Percentiles rank a stretch among this genome's conserved stretches.
These are phyloP conservation scores for Gossypium schwendimanii DNA, from an alignment of 441 rosid genomes.

Conservation along the genomic window DNA sequence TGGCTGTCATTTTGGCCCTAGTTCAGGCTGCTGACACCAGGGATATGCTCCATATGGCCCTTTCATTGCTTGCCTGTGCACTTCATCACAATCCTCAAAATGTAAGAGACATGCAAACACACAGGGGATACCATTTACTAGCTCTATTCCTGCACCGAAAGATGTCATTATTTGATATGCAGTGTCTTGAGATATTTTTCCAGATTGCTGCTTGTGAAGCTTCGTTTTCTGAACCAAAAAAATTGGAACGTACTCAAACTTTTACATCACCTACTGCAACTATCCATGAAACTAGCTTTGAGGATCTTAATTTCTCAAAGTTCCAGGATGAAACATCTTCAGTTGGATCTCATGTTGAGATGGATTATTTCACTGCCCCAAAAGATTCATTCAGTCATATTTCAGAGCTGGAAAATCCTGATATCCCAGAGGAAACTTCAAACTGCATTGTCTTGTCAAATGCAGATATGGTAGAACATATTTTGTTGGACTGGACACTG, in stretches of 20 bases:
- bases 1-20: constrained; percentile 84
- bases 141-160: constrained; percentile 89
- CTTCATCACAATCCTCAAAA: constrained; percentile 97
- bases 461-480: constrained; percentile 99
- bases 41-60: constrained; percentile 98
- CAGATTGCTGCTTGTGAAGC: constrained; percentile 99
- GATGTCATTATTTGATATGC: constrained; percentile 94
- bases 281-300: constrained; percentile 67
- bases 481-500: constrained; percentile 98
- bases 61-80: constrained; percentile 82
- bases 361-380: constrained; percentile 87
- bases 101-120: constrained; percentile 91
- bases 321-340: constrained; percentile 84
- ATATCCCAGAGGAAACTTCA: constrained; percentile 78
- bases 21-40: constrained; percentile 94
- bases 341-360: constrained; percentile 88
- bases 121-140: constrained; percentile 97
- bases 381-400: constrained; percentile 93
- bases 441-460: constrained; percentile 98
- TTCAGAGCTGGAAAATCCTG: constrained; percentile 89
- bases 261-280: constrained; percentile 44
- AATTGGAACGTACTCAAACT: constrained; percentile 40
- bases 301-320: constrained; percentile 76
- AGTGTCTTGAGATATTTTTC: constrained; percentile 89
- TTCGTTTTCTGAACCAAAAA: constrained; percentile 93